These are phyloP conservation scores for Vitis cinerea DNA, from an alignment of 164 flowering plant species.

Conservation along the genomic window DNA sequence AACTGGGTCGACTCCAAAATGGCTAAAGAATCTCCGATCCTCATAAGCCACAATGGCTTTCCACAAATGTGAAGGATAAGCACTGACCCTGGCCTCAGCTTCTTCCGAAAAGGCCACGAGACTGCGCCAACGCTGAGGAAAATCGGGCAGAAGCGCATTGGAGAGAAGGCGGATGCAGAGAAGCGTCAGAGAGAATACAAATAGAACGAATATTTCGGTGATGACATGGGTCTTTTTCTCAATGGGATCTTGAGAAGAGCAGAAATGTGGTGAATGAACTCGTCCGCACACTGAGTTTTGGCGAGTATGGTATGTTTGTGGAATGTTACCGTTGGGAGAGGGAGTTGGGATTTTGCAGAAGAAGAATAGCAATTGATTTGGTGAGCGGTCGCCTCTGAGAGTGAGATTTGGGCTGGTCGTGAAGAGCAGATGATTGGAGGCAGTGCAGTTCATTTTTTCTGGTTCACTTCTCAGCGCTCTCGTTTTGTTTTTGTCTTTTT, in stretches of 20 bases:
- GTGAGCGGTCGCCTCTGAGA: no score
- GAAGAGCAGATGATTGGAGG: no score
- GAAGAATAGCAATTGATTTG: no score
- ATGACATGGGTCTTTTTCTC: neutral
- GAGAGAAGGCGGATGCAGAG: constrained; percentile 29
- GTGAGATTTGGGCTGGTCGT: no score
- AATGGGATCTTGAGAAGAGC: neutral
- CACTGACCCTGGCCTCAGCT: constrained; percentile 21
- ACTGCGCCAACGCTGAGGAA: constrained; percentile 33
- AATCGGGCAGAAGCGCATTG: constrained; percentile 27
- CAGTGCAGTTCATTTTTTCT: no score
- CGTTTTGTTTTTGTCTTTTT: no score
- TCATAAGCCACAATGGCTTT: constrained; percentile 44
- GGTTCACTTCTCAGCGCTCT: no score
- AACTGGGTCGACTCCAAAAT: constrained; percentile 42
- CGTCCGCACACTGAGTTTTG: neutral
- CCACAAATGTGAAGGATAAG: constrained; percentile 35
- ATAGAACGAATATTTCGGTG: constrained; percentile 16
- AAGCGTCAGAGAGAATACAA: constrained; percentile 16
- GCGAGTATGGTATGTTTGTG: neutral
- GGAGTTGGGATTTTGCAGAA: neutral
- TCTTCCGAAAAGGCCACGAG: constrained; percentile 29
- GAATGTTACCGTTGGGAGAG: neutral
- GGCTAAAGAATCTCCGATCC: constrained; percentile 43
- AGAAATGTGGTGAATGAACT: constrained; percentile 7